Conservation (phyloP, 192 early-diverging fungal species). For the Entophlyctis luteolus region DNA sequence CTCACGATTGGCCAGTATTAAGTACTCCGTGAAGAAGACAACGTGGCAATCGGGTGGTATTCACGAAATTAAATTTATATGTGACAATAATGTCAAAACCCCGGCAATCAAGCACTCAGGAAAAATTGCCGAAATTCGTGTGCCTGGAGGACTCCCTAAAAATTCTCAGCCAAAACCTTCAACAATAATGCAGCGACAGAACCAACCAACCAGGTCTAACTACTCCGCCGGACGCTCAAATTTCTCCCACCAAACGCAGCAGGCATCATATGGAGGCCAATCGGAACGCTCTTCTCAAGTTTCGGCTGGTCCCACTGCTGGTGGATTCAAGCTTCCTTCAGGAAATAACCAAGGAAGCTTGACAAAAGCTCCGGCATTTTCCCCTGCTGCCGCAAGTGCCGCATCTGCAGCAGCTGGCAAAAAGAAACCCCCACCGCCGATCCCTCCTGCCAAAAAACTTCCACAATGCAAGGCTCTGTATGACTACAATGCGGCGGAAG, state of each 20-base stretch:
- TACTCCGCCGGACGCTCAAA: slow-evolving; percentile 3
- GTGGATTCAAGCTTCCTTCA: slow-evolving; percentile 14
- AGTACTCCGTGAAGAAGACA: slow-evolving; percentile 58
- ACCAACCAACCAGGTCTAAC: neutral
- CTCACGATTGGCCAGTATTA: slow-evolving; percentile 30
- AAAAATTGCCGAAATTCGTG: slow-evolving; percentile 46
- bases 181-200: slow-evolving; percentile 20
- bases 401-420: slow-evolving; percentile 27
- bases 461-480: slow-evolving; percentile 46
- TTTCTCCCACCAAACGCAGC: neutral
- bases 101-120: slow-evolving; percentile 37
- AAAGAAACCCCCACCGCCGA: slow-evolving; percentile 46
- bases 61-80: slow-evolving; percentile 42
- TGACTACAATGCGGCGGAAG: slow-evolving; percentile 53
- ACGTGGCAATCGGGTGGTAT: slow-evolving; percentile 51
- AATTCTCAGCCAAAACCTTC: slow-evolving; percentile 41
- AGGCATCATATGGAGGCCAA: neutral
- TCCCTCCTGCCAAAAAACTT: slow-evolving; percentile 51
- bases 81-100: slow-evolving; percentile 31
- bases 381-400: neutral
- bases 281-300: neutral
- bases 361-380: neutral
- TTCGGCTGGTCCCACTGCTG: neutral
- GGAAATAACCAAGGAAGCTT: slow-evolving; percentile 22
- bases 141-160: slow-evolving; percentile 42